These are phyloP conservation scores for Carex parvula DNA, from an alignment of 176 grass and related monocot species.

Conservation along the genomic window DNA sequence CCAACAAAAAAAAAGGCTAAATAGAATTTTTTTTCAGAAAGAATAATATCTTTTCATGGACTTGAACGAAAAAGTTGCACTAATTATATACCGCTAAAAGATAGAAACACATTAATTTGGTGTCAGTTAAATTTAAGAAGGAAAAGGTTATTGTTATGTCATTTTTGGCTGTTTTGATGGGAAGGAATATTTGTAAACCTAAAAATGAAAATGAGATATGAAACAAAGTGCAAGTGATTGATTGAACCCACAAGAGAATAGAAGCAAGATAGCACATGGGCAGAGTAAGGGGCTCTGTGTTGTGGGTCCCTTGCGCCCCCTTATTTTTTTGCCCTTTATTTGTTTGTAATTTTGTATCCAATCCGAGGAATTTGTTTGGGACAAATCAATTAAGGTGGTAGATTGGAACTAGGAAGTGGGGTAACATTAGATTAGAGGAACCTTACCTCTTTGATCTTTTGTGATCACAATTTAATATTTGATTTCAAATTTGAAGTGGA, in stretches of 20 bases:
- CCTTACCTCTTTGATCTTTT: background rate
- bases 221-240: background rate
- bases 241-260: background rate
- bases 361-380: conserved; percentile 18
- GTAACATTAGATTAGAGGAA: background rate
- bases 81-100: background rate
- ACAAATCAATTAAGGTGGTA: background rate
- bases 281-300: background rate
- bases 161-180: background rate
- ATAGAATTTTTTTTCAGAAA: background rate
- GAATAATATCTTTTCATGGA: conserved; percentile 8
- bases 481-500: background rate
- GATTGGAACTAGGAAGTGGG: background rate
- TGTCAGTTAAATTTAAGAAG: too few species aligned
- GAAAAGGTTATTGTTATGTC: too few species aligned
- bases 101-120: background rate
- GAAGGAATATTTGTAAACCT: background rate
- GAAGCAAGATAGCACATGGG: conserved; percentile 11
- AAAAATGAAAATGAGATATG: background rate
- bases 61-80: background rate
- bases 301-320: conserved; percentile 15
- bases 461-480: background rate
- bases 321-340: background rate
- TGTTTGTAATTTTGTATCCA: background rate
- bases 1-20: background rate